Evolutionary conservation across 108 stramenopile genomes (phyloP).

Genomic region (Skeletonema tropicum): DNA sequence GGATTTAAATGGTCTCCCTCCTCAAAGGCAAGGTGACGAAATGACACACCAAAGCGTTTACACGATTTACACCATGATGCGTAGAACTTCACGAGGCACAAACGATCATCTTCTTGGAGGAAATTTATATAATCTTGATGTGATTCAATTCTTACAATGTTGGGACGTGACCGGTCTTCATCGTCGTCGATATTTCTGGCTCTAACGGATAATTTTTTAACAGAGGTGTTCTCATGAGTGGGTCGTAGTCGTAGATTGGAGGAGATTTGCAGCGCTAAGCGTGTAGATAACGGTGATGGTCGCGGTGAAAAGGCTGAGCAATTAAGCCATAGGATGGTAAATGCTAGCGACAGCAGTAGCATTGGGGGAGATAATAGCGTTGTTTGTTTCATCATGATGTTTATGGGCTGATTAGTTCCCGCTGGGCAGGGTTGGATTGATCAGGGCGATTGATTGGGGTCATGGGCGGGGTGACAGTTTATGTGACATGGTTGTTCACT

Average conservation of each 20-base stretch:
- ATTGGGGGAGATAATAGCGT: neutral
- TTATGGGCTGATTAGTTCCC: too few relatives aligned
- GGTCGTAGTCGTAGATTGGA: neutral
- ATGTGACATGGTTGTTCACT: too few relatives aligned
- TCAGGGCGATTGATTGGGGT: too few relatives aligned
- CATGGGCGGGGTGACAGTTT: too few relatives aligned
- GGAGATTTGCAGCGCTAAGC: neutral
- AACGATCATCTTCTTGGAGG: constrained; percentile 60
- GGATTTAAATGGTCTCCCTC: constrained; percentile 41
- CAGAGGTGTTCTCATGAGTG: neutral
- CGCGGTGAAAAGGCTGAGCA: neutral
- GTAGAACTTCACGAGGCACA: constrained; percentile 69
- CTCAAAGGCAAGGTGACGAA: constrained; percentile 45
- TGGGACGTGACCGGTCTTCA: constrained; percentile 10
- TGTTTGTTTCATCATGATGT: neutral
- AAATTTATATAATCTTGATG: constrained; percentile 46
- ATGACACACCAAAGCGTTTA: constrained; percentile 62
- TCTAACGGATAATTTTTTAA: neutral
- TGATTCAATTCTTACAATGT: constrained; percentile 28
- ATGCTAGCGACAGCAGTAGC: neutral
- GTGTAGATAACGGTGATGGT: neutral
- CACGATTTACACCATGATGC: constrained; percentile 75
- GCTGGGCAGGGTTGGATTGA: too few relatives aligned
- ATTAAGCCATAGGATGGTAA: neutral
- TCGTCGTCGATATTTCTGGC: neutral